Evolutionary conservation across 768 basidiomycete species (phyloP).

Genomic region (Mycena amicta): DNA sequence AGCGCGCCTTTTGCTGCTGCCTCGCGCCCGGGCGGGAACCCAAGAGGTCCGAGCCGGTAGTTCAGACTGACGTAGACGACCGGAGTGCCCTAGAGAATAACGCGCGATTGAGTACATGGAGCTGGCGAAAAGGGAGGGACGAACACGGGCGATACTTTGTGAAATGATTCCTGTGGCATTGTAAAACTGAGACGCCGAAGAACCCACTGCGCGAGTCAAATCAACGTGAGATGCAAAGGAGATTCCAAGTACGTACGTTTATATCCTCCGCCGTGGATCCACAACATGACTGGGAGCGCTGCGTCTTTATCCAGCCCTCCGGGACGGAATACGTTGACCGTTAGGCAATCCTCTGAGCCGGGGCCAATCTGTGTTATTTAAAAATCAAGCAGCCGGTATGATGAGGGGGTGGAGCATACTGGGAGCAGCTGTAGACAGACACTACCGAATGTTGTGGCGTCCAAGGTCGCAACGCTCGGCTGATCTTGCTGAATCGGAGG

Average conservation of each 20-base stretch:
- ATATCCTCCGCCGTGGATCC: conserved; percentile 24
- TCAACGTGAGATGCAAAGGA: neutral
- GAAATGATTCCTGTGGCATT: conserved; percentile 33
- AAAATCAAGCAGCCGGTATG: conserved; percentile 11
- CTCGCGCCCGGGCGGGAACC: conserved; percentile 42
- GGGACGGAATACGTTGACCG: conserved; percentile 49
- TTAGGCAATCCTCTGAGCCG: conserved; percentile 51
- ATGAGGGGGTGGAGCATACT: neutral
- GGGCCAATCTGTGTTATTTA: conserved; percentile 30
- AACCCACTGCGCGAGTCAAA: too few relatives aligned
- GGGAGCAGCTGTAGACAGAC: conserved; percentile 25
- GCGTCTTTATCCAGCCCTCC: conserved; percentile 21
- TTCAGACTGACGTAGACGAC: conserved; percentile 49
- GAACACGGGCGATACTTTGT: conserved; percentile 28
- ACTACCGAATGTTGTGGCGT: conserved; percentile 32
- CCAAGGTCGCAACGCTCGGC: conserved; percentile 26
- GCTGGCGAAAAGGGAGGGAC: neutral
- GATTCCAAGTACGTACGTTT: neutral
- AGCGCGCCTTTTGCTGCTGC: conserved; percentile 33
- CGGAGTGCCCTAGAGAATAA: conserved; percentile 24
- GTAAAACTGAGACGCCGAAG: too few relatives aligned
- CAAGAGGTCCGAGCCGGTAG: conserved; percentile 49
- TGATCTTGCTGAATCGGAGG: conserved; percentile 29
- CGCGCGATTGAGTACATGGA: neutral
- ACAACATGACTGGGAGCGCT: conserved; percentile 21